Evolutionary conservation across 73 alveolate genomes (phyloP).

Genomic region (Effrenium voratum): DNA sequence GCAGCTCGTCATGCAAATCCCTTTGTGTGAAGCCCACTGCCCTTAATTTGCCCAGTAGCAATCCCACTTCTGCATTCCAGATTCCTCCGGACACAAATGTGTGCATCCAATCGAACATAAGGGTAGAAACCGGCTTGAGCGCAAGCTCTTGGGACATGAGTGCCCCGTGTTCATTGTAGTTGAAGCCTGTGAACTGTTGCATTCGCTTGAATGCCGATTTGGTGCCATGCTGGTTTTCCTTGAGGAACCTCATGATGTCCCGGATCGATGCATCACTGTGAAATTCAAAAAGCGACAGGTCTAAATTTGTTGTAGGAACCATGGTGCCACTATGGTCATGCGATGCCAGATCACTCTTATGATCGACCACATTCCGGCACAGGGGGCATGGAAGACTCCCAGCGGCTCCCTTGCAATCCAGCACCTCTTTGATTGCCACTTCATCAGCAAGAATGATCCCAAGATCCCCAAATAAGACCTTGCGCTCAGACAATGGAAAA

Average conservation of each 20-base stretch:
- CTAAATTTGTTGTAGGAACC: neutral
- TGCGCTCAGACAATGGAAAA: too few species aligned
- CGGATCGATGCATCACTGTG: neutral
- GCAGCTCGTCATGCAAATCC: neutral
- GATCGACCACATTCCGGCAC: neutral
- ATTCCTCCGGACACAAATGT: too few species aligned
- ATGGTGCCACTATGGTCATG: neutral
- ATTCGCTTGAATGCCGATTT: neutral
- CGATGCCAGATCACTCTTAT: neutral
- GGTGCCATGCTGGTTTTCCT: neutral
- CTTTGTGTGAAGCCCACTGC: neutral
- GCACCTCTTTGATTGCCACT: neutral
- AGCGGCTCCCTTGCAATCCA: constrained; percentile 5
- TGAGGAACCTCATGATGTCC: neutral
- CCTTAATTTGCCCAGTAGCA: neutral
- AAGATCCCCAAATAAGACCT: neutral
- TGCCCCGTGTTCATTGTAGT: neutral
- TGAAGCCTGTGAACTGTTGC: neutral
- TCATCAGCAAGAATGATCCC: neutral
- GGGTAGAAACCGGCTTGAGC: neutral
- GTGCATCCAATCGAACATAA: neutral
- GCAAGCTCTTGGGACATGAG: neutral
- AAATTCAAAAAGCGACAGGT: neutral
- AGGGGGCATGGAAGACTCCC: neutral
- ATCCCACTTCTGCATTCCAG: neutral